Evolutionary conservation across 352 stramenopile genomes (phyloP), one percentile per base, ranked within the genome.

Genomic region (Elongisporangium undulatum): DNA sequence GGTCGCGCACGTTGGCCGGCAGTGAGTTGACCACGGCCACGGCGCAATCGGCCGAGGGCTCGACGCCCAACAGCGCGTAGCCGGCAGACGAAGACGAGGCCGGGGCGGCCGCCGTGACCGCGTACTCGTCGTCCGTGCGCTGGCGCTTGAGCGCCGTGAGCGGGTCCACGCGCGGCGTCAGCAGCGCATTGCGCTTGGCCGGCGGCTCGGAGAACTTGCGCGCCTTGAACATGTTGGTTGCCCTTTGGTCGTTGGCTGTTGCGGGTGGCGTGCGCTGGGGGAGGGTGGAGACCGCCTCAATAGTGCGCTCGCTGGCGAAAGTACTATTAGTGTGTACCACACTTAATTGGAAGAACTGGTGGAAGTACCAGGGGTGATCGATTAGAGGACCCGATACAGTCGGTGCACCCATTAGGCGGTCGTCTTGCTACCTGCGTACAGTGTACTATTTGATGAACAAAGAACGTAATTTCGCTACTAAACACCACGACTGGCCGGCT

Each of bases 141-240:
- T 89, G 82, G 38, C 82, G 82, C 66, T 92, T 92, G 62, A 68
- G 67, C 22, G 65, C 50, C 52, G 60, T 58, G 29, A 80, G 61
- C 41, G 71, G 62, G 49, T 86, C 72, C 16, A 68, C 38, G 16
- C 62, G 65, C 23, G 68, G 68, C 45, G 61, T 69, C 49, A 84
- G 68, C 56, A 82, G 68, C 49, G 69, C 68, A 60, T 69, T 65
- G 64, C 83, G 78, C 79, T 90, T 90, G 49, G 69, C 66, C 48
- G 81, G 74, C 70, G 80, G 67, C 23, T 89, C 79, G n/a, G 67
- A 68, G 59, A 79, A 77, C 73, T 86, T 86, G 21, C 81, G 79
- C n/a, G 79, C 67, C 56, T 78, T 82, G 56, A 93, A 93, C 83
- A 93, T 93, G 57, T 19, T 19, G 22, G 29, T 21, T 49, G 29